Percentiles rank a stretch among this genome's conserved stretches.
Conservation (phyloP, 1,284 basidiomycete genomes). For the Ganoderma lingzhi region DNA sequence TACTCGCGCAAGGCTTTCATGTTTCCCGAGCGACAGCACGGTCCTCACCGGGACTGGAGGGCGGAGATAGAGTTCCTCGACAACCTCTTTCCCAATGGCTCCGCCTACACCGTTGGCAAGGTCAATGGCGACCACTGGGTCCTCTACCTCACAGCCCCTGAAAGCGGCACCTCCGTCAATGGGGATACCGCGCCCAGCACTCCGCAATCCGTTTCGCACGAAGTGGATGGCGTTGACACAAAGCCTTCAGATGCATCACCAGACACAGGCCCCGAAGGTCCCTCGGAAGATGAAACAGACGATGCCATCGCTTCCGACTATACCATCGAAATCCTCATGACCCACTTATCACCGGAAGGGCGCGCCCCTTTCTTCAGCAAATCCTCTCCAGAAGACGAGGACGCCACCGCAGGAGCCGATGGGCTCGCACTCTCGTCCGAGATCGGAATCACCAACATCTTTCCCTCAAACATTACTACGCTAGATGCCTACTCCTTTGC, state of each 20-base stretch:
- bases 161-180: slow-evolving; percentile 39
- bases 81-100: slow-evolving; percentile 85
- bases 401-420: slow-evolving; percentile 61
- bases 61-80: slow-evolving; percentile 94
- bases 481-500: slow-evolving; percentile 95
- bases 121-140: slow-evolving; percentile 99
- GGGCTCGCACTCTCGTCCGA: slow-evolving; percentile 75
- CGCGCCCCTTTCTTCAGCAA: slow-evolving; percentile 83
- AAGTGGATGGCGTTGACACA: slow-evolving; percentile 23
- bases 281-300: slow-evolving; percentile 35
- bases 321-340: slow-evolving; percentile 99
- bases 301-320: slow-evolving; percentile 67
- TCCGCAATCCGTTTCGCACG: slow-evolving; percentile 31
- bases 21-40: slow-evolving; percentile 96
- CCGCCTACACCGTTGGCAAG: slow-evolving; percentile 97
- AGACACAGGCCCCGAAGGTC: slow-evolving; percentile 15
- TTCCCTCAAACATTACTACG: slow-evolving; percentile 80
- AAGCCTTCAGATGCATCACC: slow-evolving; percentile 15
- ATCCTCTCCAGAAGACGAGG: slow-evolving; percentile 41
- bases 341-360: slow-evolving; percentile 82
- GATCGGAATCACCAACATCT: slow-evolving; percentile 88
- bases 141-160: slow-evolving; percentile 87
- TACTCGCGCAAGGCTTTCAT: slow-evolving; percentile 99
- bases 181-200: slow-evolving; percentile 39
- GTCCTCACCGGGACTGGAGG: slow-evolving; percentile 95